A percentile compares a stretch with the other conserved stretches of the same genome.
These are phyloP conservation scores for Tardiomyces digboiensis DNA, from an alignment of 1,139 yeast species.

Conservation along the genomic window DNA sequence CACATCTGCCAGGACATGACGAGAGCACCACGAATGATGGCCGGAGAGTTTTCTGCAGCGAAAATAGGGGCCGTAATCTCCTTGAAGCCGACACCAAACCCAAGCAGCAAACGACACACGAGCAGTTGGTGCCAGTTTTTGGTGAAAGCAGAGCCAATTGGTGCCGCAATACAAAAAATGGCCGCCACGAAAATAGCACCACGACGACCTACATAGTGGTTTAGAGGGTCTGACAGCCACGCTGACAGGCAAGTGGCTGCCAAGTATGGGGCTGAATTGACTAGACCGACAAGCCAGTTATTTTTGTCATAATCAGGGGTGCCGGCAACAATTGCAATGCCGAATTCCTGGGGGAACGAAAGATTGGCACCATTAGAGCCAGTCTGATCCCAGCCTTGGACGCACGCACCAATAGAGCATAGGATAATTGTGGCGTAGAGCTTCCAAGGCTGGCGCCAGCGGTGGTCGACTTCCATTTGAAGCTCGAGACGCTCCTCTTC, in stretches of 20 bases:
- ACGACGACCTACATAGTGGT: slow-evolving; percentile 56
- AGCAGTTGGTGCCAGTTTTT: slow-evolving; percentile 69
- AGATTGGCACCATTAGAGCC: slow-evolving; percentile 79
- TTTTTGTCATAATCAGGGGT: slow-evolving; percentile 17
- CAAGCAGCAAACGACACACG: slow-evolving; percentile 61
- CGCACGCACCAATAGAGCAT: slow-evolving; percentile 84
- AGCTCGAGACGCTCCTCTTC: not conserved
- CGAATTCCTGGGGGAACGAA: slow-evolving; percentile 42
- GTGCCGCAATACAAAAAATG: slow-evolving; percentile 30
- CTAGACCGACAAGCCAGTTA: slow-evolving; percentile 65
- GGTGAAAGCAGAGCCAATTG: slow-evolving; percentile 71
- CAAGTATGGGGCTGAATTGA: slow-evolving; percentile 76
- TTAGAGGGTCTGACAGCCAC: slow-evolving; percentile 64
- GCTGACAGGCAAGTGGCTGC: slow-evolving; percentile 64
- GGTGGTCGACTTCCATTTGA: slow-evolving; percentile 43
- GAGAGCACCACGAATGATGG: slow-evolving; percentile 65
- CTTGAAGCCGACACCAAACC: slow-evolving; percentile 75
- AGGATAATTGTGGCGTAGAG: slow-evolving; percentile 57
- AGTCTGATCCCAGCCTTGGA: slow-evolving; percentile 90
- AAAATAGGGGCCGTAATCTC: slow-evolving; percentile 80
- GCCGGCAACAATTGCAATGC: slow-evolving; percentile 36
- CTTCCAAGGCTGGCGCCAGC: slow-evolving; percentile 56
- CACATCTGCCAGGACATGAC: slow-evolving; percentile 89
- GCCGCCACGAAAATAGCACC: slow-evolving; percentile 62
- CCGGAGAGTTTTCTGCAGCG: slow-evolving; percentile 75